These are phyloP conservation scores for Lentinula boryana DNA, from an alignment of 768 basidiomycete genomes.

Conservation along the genomic window DNA sequence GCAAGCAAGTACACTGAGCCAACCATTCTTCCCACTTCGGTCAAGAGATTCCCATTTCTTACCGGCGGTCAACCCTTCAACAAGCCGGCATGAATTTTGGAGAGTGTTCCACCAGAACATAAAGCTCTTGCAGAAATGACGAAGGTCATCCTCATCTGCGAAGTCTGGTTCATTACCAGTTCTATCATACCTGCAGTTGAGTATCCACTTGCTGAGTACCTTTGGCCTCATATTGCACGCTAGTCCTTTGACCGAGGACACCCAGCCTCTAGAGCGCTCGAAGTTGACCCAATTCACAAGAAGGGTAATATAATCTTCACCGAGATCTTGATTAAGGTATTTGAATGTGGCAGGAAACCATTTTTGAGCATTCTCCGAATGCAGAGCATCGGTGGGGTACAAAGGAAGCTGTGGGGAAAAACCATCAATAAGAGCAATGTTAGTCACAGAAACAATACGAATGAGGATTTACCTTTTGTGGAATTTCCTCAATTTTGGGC, in stretches of 20 bases:
- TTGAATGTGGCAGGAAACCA: background rate
- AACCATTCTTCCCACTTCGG: background rate
- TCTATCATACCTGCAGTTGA: background rate
- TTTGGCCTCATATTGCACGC: background rate
- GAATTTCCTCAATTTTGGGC: background rate
- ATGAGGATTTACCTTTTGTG: background rate
- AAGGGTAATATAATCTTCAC: background rate
- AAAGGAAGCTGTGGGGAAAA: background rate
- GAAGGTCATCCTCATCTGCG: background rate
- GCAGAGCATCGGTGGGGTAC: background rate
- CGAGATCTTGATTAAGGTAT: background rate
- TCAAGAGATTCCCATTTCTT: background rate
- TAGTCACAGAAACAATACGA: background rate
- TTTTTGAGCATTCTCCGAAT: background rate
- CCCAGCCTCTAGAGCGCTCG: background rate
- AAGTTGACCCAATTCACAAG: background rate
- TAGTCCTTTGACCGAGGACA: background rate
- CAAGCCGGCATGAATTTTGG: too few relatives aligned
- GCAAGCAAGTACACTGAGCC: background rate
- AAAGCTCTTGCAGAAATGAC: background rate
- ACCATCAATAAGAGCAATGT: background rate
- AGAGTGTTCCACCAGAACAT: background rate
- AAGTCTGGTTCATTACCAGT: background rate
- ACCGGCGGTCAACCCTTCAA: too few relatives aligned
- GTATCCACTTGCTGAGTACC: background rate